A percentile compares a stretch with the other conserved stretches of the same genome.
phyloP scores from a whole-genome alignment of 2,329 filamentous ascomycete species.

The Grosmannia clavigera region DNA sequence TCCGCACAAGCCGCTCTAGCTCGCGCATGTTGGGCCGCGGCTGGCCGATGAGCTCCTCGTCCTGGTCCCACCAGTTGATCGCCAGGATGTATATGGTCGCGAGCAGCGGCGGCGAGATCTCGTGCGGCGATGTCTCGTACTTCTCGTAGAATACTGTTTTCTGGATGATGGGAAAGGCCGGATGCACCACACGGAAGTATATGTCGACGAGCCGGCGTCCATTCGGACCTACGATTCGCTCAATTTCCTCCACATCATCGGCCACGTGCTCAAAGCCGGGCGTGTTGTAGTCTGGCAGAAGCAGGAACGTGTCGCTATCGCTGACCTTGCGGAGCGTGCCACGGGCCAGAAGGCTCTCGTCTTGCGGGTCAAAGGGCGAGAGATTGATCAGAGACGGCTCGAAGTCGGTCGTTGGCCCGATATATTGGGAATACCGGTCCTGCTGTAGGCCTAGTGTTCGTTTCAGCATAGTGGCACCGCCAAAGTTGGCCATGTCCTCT shows the following conservation, averaged over 20 bases:
- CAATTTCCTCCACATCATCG: slow-evolving; percentile 50
- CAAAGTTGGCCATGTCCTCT: slow-evolving; percentile 60
- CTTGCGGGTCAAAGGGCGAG: slow-evolving; percentile 66
- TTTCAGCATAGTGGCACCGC: slow-evolving; percentile 52
- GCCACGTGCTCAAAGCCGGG: slow-evolving; percentile 58
- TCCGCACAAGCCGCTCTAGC: slow-evolving; percentile 22
- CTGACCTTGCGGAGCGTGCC: slow-evolving; percentile 64
- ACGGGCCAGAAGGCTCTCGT: slow-evolving; percentile 62
- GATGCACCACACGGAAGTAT: slow-evolving; percentile 52
- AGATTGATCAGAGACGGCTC: slow-evolving; percentile 74
- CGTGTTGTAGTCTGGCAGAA: slow-evolving; percentile 63
- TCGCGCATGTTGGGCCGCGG: slow-evolving; percentile 27
- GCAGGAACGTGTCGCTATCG: slow-evolving; percentile 66
- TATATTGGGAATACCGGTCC: slow-evolving; percentile 71
- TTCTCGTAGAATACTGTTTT: slow-evolving; percentile 51
- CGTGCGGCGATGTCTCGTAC: slow-evolving; percentile 41
- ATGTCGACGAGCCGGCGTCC: slow-evolving; percentile 52
- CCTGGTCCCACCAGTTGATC: slow-evolving; percentile 48
- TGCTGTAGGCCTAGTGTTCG: slow-evolving; percentile 63
- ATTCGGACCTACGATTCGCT: slow-evolving; percentile 53
- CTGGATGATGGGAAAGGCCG: slow-evolving; percentile 45
- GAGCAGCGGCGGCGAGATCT: slow-evolving; percentile 46
- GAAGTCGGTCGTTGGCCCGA: slow-evolving; percentile 72
- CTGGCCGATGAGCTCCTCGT: slow-evolving; percentile 35
- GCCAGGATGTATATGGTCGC: slow-evolving; percentile 51